Percentiles rank a stretch among this genome's conserved stretches.
These are phyloP conservation scores for Teunomyces tritomae DNA, from an alignment of 805 yeast species.

Conservation along the genomic window DNA sequence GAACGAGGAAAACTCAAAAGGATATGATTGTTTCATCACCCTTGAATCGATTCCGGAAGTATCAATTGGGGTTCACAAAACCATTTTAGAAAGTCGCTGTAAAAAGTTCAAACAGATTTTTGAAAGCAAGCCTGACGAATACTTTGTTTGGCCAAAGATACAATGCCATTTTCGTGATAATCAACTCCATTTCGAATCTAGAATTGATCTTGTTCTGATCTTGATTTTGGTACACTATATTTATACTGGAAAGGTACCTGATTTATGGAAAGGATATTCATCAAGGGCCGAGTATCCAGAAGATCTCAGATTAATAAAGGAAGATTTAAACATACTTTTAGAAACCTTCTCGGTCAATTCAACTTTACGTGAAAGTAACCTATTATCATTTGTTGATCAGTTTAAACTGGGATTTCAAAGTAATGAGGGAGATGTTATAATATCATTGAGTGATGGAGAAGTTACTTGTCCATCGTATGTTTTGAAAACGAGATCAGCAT, in stretches of 20 bases:
- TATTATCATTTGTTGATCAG: not conserved
- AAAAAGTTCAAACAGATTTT: constrained; percentile 22
- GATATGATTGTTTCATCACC: constrained; percentile 34
- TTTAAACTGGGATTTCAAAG: constrained; percentile 5
- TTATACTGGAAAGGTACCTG: constrained; percentile 47
- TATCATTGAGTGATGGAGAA: constrained; percentile 49
- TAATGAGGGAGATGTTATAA: constrained; percentile 36
- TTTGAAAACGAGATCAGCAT: constrained; percentile 56
- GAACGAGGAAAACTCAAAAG: constrained; percentile 15
- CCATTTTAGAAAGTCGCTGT: constrained; percentile 32
- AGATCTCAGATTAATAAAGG: not conserved
- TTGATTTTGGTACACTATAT: constrained; percentile 42
- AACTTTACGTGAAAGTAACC: not conserved
- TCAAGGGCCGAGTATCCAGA: constrained; percentile 10
- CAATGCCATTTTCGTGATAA: not conserved
- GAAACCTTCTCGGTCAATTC: not conserved
- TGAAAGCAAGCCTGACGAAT: constrained; percentile 11
- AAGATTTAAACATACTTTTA: not conserved
- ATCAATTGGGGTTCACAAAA: constrained; percentile 35
- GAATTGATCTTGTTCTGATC: constrained; percentile 35
- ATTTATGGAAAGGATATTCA: constrained; percentile 45
- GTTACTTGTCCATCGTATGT: constrained; percentile 49
- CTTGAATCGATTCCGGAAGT: constrained; percentile 20
- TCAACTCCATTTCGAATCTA: constrained; percentile 14
- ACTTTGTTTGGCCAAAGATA: constrained; percentile 13